These are phyloP conservation scores for Colletotrichum brevisporum DNA, from an alignment of 2,329 filamentous ascomycete genomes.

Conservation along the genomic window DNA sequence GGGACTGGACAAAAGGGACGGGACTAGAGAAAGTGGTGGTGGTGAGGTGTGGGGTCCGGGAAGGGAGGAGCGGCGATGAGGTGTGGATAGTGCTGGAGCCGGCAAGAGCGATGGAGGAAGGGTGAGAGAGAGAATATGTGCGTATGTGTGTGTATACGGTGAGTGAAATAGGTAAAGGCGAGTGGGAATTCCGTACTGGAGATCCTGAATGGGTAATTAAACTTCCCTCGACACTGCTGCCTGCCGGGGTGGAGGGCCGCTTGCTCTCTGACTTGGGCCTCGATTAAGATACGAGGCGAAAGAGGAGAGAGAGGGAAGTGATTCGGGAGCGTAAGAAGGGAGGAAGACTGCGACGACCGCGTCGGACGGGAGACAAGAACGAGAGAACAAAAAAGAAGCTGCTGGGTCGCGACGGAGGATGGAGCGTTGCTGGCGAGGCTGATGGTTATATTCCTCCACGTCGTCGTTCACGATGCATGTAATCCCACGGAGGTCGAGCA, in stretches of 20 bases:
- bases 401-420: conserved; percentile 15
- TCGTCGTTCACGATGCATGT: conserved; percentile 12
- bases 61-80: not conserved
- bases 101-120: too few relatives aligned
- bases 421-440: conserved; percentile 14
- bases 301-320: conserved; percentile 4
- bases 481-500: not conserved
- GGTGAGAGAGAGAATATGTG: too few relatives aligned
- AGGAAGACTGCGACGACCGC: conserved; percentile 11
- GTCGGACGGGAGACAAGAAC: conserved; percentile 7
- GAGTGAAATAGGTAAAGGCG: too few relatives aligned
- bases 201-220: conserved; percentile 6
- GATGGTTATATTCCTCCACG: conserved; percentile 23
- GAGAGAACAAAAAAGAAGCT: conserved; percentile 6
- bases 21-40: not conserved
- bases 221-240: conserved; percentile 34
- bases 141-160: too few relatives aligned
- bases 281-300: not conserved
- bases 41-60: not conserved
- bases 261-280: not conserved
- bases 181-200: conserved; percentile 3
- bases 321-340: not conserved
- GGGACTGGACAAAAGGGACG: conserved; percentile 20
- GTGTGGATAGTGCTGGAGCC: not conserved
- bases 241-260: conserved; percentile 21